Conservation (phyloP, 1,139 yeast species). For the Tardiomyces digboiensis region DNA sequence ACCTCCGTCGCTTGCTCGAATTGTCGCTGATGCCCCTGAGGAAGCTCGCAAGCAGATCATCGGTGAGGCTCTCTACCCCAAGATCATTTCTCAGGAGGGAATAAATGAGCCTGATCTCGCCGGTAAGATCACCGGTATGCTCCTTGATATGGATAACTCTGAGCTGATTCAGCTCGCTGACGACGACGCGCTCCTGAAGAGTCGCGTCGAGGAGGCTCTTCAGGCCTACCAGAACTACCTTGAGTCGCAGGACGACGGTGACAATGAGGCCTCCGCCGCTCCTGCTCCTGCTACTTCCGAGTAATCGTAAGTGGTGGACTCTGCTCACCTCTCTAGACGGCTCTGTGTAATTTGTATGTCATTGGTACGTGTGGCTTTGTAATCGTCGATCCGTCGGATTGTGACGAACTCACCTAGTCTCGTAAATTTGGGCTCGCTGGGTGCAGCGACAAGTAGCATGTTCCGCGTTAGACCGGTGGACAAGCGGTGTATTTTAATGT, state of each 20-base stretch:
- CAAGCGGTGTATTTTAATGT: no score
- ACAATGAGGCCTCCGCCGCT: not conserved
- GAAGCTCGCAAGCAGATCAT: constrained; percentile 95
- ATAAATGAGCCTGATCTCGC: constrained; percentile 86
- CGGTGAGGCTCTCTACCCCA: constrained; percentile 97
- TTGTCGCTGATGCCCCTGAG: constrained; percentile 32
- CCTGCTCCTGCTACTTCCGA: not conserved
- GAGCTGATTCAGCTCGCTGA: constrained; percentile 87
- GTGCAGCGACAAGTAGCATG: no score
- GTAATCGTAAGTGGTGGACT: not conserved
- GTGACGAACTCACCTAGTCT: no score
- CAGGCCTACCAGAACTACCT: constrained; percentile 46
- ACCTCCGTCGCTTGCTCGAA: constrained; percentile 21
- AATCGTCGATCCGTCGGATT: no score
- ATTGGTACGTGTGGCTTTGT: constrained; percentile 1
- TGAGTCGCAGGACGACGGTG: constrained; percentile 17
- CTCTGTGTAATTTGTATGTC: not conserved
- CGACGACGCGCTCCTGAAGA: constrained; percentile 74
- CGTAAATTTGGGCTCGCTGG: no score
- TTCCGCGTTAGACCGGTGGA: no score
- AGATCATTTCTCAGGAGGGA: constrained; percentile 83
- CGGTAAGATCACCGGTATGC: constrained; percentile 99
- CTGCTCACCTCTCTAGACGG: not conserved
- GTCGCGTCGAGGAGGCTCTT: constrained; percentile 91
- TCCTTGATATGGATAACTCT: constrained; percentile 89